phyloP scores from a whole-genome alignment of 2,329 filamentous ascomycete genomes.

The Trichothecium sympodiale region DNA sequence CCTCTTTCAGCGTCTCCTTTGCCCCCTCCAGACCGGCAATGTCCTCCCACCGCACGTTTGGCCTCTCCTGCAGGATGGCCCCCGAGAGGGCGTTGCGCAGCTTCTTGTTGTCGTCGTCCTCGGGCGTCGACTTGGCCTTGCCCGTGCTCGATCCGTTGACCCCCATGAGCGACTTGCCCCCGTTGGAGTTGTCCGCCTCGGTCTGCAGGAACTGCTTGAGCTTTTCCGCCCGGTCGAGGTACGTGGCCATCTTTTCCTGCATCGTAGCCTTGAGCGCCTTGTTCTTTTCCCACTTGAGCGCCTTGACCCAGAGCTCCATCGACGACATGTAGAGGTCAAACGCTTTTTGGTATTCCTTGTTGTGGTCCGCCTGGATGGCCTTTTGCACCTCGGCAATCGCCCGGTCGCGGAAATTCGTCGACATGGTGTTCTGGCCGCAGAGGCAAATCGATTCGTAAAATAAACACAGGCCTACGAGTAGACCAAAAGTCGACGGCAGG shows the following conservation, averaged over 20 bases:
- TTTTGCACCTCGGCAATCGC: slow-evolving; percentile 96
- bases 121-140: slow-evolving; percentile 51
- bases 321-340: slow-evolving; percentile 94
- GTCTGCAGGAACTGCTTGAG: slow-evolving; percentile 82
- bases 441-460: too few relatives aligned
- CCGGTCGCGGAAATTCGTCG: slow-evolving; percentile 91
- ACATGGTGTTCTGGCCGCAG: too few relatives aligned
- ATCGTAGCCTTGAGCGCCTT: slow-evolving; percentile 96
- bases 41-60: slow-evolving; percentile 96
- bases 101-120: slow-evolving; percentile 92
- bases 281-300: slow-evolving; percentile 99
- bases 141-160: slow-evolving; percentile 59
- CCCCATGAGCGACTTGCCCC: slow-evolving; percentile 52
- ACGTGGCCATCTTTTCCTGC: slow-evolving; percentile 85
- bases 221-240: slow-evolving; percentile 98
- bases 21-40: slow-evolving; percentile 88
- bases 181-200: slow-evolving; percentile 62
- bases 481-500: too few relatives aligned
- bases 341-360: slow-evolving; percentile 92
- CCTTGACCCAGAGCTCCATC: slow-evolving; percentile 96
- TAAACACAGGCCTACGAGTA: too few relatives aligned
- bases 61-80: slow-evolving; percentile 88
- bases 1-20: slow-evolving; percentile 96
- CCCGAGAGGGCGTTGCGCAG: slow-evolving; percentile 81
- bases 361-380: slow-evolving; percentile 92